These are phyloP conservation scores for Erysimum cheiranthoides DNA, from an alignment of 345 rosid genomes.

Conservation along the genomic window DNA sequence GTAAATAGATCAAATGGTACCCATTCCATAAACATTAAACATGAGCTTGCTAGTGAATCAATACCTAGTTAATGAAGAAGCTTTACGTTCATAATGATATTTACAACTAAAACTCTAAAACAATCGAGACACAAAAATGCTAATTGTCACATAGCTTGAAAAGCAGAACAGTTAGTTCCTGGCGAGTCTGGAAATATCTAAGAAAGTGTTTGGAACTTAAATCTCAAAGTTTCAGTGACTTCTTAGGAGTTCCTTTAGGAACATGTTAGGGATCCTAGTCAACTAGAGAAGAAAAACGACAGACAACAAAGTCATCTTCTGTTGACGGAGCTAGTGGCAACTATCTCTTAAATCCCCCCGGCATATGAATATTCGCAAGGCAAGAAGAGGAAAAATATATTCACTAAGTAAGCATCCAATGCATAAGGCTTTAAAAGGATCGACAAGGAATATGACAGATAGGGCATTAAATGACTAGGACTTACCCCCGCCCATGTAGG, in stretches of 20 bases:
- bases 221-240: not conserved
- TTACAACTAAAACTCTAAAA: not conserved
- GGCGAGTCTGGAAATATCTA: slow-evolving; percentile 3
- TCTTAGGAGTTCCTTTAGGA: not conserved
- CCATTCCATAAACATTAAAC: slow-evolving; percentile 2
- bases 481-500: slow-evolving; percentile 96
- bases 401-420: slow-evolving; percentile 8
- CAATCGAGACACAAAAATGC: slow-evolving; percentile 4
- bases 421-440: not conserved
- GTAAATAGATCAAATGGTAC: slow-evolving; percentile 13
- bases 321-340: not conserved
- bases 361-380: not conserved
- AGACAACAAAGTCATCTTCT: slow-evolving; percentile 21
- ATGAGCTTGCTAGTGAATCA: slow-evolving; percentile 23
- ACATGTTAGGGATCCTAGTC: slow-evolving; percentile 7
- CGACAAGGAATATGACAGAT: not conserved
- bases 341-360: not conserved
- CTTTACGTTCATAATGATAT: slow-evolving; percentile 14
- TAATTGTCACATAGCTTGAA: slow-evolving; percentile 5
- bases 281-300: not conserved
- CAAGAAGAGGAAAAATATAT: slow-evolving; percentile 8
- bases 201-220: slow-evolving; percentile 18
- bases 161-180: slow-evolving; percentile 1
- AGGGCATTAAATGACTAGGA: slow-evolving; percentile 8
- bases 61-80: not conserved